Conservation (phyloP, 495 filamentous ascomycete genomes). For the Penicillium odoratum region DNA sequence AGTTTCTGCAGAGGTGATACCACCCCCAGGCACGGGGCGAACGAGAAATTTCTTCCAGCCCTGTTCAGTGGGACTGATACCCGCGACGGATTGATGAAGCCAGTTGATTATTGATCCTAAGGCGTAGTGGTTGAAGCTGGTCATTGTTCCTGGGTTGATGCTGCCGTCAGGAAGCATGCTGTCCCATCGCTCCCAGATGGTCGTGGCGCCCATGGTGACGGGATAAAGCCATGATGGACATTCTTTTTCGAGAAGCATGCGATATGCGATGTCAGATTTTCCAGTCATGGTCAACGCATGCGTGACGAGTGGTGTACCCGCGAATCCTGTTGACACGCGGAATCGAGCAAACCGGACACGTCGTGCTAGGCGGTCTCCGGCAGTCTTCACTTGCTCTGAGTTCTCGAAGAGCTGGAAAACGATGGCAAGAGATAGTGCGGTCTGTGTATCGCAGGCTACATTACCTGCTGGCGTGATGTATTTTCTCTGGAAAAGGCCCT, state of each 20-base stretch:
- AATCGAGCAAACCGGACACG: constrained; percentile 38
- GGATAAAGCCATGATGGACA: constrained; percentile 55
- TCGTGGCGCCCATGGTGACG: constrained; percentile 52
- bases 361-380: constrained; percentile 31
- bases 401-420: constrained; percentile 43
- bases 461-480: constrained; percentile 44
- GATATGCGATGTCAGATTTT: constrained; percentile 32
- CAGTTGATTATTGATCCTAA: constrained; percentile 42
- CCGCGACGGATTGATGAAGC: constrained; percentile 32
- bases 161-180: constrained; percentile 51
- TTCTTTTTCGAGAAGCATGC: constrained; percentile 41
- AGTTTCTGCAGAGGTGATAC: neutral
- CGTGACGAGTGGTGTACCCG: constrained; percentile 52
- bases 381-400: constrained; percentile 29
- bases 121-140: constrained; percentile 56
- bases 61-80: constrained; percentile 19
- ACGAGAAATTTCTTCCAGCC: constrained; percentile 13
- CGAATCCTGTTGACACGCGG: constrained; percentile 55
- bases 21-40: constrained; percentile 2
- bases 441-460: constrained; percentile 51
- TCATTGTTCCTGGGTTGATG: constrained; percentile 56
- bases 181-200: constrained; percentile 60
- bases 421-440: constrained; percentile 45
- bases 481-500: constrained; percentile 38
- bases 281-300: constrained; percentile 42